Conservation (phyloP, 2,329 filamentous ascomycete species). For the Aspergillus piperis region DNA sequence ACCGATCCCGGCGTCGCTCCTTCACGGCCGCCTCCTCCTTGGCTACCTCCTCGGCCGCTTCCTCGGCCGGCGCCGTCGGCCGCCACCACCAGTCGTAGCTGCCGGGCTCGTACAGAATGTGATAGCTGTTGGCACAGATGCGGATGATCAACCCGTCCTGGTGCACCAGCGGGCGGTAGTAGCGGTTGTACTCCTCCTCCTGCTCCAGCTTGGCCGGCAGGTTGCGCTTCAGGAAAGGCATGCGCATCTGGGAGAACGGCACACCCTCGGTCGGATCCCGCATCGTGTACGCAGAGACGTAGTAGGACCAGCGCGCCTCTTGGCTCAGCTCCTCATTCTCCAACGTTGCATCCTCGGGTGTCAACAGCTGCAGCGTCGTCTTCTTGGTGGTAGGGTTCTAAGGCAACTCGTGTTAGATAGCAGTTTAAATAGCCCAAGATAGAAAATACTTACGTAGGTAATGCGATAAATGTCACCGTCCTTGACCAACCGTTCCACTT, state of each 20-base stretch:
- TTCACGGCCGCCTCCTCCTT: conserved; percentile 39
- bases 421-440: not conserved
- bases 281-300: conserved; percentile 87
- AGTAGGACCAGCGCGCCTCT: conserved; percentile 82
- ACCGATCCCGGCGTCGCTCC: conserved; percentile 49
- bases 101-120: conserved; percentile 72
- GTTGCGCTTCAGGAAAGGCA: conserved; percentile 71
- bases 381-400: conserved; percentile 68
- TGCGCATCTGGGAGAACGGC: conserved; percentile 63
- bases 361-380: conserved; percentile 78
- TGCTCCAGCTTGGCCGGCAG: conserved; percentile 63
- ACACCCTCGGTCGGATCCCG: conserved; percentile 85
- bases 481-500: conserved; percentile 88
- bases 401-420: conserved; percentile 28
- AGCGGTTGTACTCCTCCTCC: conserved; percentile 62
- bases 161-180: conserved; percentile 56
- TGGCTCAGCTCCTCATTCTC: conserved; percentile 69
- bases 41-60: conserved; percentile 35
- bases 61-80: conserved; percentile 30
- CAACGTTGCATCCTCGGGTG: conserved; percentile 77
- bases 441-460: conserved; percentile 71
- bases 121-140: conserved; percentile 75
- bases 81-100: conserved; percentile 72
- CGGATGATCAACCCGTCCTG: conserved; percentile 70
- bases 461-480: conserved; percentile 90